Evolutionary conservation across 208 protist genomes (phyloP).

Genomic region (Trypanosoma theileri): DNA sequence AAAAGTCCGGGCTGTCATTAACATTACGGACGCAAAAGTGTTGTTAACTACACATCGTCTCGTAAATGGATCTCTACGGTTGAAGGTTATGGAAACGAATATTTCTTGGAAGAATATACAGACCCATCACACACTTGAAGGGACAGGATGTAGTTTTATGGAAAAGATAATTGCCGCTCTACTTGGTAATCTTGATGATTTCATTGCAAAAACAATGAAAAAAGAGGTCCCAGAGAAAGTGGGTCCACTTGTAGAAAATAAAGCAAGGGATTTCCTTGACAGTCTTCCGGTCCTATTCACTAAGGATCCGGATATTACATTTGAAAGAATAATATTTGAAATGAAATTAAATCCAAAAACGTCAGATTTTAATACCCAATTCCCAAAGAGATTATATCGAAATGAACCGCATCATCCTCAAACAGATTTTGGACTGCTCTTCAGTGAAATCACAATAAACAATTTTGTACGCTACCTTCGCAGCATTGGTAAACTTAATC

Average conservation of each 20-base stretch:
- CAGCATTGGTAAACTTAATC: constrained; percentile 10
- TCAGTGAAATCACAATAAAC: constrained; percentile 38
- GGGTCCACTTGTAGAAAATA: constrained; percentile 24
- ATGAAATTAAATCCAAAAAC: constrained; percentile 10
- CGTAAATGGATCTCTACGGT: constrained; percentile 38
- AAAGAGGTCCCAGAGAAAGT: constrained; percentile 34
- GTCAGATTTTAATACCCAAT: neutral
- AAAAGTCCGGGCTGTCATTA: constrained; percentile 37
- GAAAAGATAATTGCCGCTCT: constrained; percentile 52
- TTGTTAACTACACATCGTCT: constrained; percentile 25
- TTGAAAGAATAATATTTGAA: constrained; percentile 23
- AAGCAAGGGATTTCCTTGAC: constrained; percentile 19
- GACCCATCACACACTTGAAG: constrained; percentile 47
- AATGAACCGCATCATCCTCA: neutral
- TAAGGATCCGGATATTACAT: constrained; percentile 33
- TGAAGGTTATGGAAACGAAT: constrained; percentile 17
- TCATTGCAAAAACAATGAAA: constrained; percentile 39
- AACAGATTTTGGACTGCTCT: constrained; percentile 30
- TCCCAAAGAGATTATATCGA: neutral
- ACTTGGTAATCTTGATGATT: constrained; percentile 52
- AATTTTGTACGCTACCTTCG: constrained; percentile 33
- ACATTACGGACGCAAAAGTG: constrained; percentile 32
- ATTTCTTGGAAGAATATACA: constrained; percentile 47
- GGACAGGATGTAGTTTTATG: constrained; percentile 36
- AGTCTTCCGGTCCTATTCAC: constrained; percentile 8